phyloP scores from a whole-genome alignment of 495 filamentous ascomycete species.

The Neurospora sublineolata region DNA sequence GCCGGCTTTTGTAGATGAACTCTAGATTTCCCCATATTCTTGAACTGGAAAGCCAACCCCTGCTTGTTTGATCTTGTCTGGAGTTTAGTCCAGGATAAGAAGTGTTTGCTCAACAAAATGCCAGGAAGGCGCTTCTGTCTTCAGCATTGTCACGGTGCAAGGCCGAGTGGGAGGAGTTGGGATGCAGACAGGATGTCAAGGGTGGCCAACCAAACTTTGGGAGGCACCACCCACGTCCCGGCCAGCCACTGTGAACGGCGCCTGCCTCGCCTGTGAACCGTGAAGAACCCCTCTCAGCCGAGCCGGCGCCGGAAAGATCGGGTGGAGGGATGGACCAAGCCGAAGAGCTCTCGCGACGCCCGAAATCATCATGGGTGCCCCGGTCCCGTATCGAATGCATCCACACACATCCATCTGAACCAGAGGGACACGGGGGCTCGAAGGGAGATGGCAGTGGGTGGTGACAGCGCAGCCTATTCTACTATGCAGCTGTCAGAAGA shows the following conservation, averaged over 20 bases:
- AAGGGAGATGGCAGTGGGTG: not conserved
- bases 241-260: not conserved
- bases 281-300: not conserved
- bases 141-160: not conserved
- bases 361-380: not conserved
- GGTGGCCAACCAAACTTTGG: not conserved
- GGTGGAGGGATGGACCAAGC: not conserved
- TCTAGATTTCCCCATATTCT: not conserved
- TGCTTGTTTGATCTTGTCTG: not conserved
- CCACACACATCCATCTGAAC: not conserved
- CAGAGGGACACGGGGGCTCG: not conserved
- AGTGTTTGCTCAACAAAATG: not conserved
- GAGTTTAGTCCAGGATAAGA: not conserved
- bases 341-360: not conserved
- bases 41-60: not conserved
- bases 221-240: not conserved
- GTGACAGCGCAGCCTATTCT: not conserved
- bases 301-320: not conserved
- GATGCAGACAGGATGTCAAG: not conserved
- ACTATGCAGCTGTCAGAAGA: not conserved
- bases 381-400: not conserved
- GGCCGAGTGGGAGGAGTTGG: not conserved
- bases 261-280: not conserved
- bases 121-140: not conserved
- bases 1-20: not conserved